These are phyloP conservation scores for Macrotyloma uniflorum DNA, from an alignment of 306 rosid species.

Conservation along the genomic window DNA sequence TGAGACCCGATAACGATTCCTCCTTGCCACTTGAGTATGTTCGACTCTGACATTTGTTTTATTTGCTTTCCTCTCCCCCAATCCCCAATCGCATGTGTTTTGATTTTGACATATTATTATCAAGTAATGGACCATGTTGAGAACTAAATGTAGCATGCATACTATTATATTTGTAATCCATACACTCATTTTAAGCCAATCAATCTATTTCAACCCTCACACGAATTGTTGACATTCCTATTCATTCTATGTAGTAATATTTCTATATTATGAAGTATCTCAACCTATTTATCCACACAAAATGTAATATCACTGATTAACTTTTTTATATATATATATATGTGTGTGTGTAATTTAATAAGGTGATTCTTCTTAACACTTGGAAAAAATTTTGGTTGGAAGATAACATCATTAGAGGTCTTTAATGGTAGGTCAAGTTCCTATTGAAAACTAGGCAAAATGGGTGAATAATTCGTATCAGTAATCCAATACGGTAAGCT, in stretches of 20 bases:
- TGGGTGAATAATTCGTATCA: too few relatives aligned
- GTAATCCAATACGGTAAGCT: too few relatives aligned
- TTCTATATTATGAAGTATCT: background rate
- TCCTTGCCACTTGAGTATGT: constrained; percentile 11
- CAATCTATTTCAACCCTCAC: background rate
- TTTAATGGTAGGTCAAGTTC: too few relatives aligned
- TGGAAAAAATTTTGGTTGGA: too few relatives aligned
- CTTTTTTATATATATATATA: background rate
- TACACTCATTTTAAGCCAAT: background rate
- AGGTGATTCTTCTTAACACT: too few relatives aligned
- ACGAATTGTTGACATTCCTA: background rate
- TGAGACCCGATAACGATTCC: background rate
- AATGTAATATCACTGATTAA: too few relatives aligned
- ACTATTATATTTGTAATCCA: background rate
- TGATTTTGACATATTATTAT: background rate
- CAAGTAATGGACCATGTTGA: background rate
- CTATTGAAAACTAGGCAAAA: too few relatives aligned
- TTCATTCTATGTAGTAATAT: background rate
- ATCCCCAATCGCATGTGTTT: background rate
- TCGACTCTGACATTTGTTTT: background rate
- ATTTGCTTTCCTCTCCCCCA: background rate
- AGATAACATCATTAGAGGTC: too few relatives aligned
- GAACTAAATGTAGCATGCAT: background rate
- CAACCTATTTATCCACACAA: too few relatives aligned
- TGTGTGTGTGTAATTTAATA: too few relatives aligned